Base-by-base conservation (phyloP, 805 yeast genomes). In the Candida arabinofermentans region DNA sequence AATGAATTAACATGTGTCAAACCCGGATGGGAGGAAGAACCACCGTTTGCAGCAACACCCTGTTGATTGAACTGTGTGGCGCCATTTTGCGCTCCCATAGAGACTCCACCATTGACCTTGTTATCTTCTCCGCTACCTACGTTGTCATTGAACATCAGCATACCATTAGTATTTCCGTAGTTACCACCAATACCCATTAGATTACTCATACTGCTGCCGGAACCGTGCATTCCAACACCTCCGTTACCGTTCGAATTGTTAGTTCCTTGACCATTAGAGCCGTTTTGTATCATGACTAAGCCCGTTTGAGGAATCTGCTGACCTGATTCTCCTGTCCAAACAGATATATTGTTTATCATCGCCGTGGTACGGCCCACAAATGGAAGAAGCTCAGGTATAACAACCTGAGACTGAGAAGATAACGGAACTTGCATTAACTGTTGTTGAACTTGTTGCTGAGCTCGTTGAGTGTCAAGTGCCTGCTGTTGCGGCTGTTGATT, bases 281-380 rank as follows among this genome's bases (percentile, higher is more conserved):
- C 45, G 30, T 49, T 47, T 35, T 57, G 59, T 19, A 59, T 46
- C 52, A 54, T 56, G 13, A 54, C 56, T 24, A 62, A 46, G 2
- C 69, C 66, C 3, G 66, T 60, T 41, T 62, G 66, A 12, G 66
- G 67, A 17, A 65, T 58, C 44, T 65, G 69, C 42, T 65, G 71
- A 27, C 71, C 72, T 26, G 66, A 60, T 44, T 69, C 72, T 16
- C 72, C 76, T 0, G 82, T 77, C 84, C 84, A 78, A 1, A 72
- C 73, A 0, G 81, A 75, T 27, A 78, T 78, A 50, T 77, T 76
- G 52, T 68, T 76, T 51, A 78, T 78, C 84, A 78, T 78, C 24
- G 72, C 72, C 31, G 75, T 77, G 1, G 82, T 74, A 21, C 81
- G 69, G 12, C 72, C 75, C 24, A 59, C 66, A 48, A 65, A 63